Conservation (phyloP, 495 filamentous ascomycete genomes). For the Amphirosellinia nigrospora region DNA sequence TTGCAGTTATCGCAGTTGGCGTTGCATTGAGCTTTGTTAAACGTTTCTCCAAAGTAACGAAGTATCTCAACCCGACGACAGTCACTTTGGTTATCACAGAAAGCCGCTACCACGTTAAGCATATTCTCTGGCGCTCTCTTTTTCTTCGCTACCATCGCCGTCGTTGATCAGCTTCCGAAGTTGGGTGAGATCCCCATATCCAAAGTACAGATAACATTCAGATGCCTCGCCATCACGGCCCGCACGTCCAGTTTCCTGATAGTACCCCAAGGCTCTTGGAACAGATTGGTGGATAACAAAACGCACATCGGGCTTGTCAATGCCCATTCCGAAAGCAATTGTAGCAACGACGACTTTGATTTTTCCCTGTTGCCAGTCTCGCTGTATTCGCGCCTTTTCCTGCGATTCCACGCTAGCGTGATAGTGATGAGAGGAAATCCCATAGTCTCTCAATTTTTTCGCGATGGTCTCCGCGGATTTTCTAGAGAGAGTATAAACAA, state of each 20-base stretch:
- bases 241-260: conserved; percentile 95
- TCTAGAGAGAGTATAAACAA: conserved; percentile 91
- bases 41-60: conserved; percentile 88
- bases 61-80: conserved; percentile 90
- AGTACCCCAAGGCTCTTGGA: conserved; percentile 98
- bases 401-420: conserved; percentile 76
- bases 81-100: conserved; percentile 84
- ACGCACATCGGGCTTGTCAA: conserved; percentile 94
- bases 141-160: conserved; percentile 73
- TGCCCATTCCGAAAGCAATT: conserved; percentile 99
- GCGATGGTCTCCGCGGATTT: conserved; percentile 83
- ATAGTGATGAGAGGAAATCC: conserved; percentile 80
- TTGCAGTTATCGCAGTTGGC: conserved; percentile 86
- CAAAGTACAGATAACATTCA: conserved; percentile 88
- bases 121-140: conserved; percentile 84
- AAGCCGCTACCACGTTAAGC: conserved; percentile 81
- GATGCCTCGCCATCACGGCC: conserved; percentile 88
- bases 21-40: conserved; percentile 72
- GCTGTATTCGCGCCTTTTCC: conserved; percentile 71
- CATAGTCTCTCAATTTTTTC: conserved; percentile 61
- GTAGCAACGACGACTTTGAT: conserved; percentile 96
- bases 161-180: conserved; percentile 77
- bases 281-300: conserved; percentile 93
- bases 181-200: conserved; percentile 70
- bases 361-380: conserved; percentile 77